Base-by-base conservation (phyloP, 352 stramenopile genomes). In the Phytophthora hybrid region DNA sequence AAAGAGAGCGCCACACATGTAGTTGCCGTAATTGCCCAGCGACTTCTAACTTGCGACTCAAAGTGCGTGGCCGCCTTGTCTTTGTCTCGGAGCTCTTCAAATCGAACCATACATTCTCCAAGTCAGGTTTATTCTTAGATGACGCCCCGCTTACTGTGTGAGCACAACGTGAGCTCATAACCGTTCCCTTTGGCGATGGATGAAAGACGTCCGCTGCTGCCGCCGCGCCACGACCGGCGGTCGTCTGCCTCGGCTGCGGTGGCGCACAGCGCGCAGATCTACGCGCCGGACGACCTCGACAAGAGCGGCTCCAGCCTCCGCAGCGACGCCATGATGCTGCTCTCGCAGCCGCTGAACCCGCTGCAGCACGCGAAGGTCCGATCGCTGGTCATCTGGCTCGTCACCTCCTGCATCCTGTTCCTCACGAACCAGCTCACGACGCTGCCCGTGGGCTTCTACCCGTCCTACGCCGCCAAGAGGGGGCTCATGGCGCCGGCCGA, bases 401-500 rank as follows among this genome's bases (percentile, higher is more conserved):
- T 80, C 41, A 81, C 80, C 8, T 85, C 82, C 19, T 69, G 62
- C 58, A 80, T 92, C 39, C 69, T 93, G 32, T 92, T 93, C 70
- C 80, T 92, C 21, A 84, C 82, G 11, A 93, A 93, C 68, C 86
- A 92, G 58, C 83, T 93, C 64, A 91, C 84, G 46, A 91, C 84
- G 66, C 77, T 93, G 10, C 80, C 84, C 19, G 86, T 93, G n/a
- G 86, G 86, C 29, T 93, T 93, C 76, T 92, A 90, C 72, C 86
- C 86, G 32, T 68, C 70, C 11, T 91, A 92, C 74, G 86, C 81
- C 47, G 64, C 82, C 47, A 60, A 80, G 39, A 66, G 21, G n/a
- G 77, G 89, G 1, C 64, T 76, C 62, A 87, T 90, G 78, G 81
- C 81, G 21, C 64, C 74, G 16, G 59, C 66, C 31, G 68, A 91